phyloP scores from a whole-genome alignment of 306 rosid species.

The Ochetophila trinervis region DNA sequence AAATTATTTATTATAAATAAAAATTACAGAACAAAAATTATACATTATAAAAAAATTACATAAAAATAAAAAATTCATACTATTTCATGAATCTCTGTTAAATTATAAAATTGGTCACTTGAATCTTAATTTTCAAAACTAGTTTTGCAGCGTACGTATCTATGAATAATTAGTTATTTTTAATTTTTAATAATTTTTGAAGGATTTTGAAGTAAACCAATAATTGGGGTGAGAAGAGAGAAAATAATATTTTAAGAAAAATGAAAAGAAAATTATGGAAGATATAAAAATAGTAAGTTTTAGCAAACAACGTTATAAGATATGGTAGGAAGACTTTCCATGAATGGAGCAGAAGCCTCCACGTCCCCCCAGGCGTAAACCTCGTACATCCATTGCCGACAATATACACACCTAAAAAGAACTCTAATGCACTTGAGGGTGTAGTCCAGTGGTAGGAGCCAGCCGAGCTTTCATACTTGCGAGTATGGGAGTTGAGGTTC shows the following conservation, averaged over 20 bases:
- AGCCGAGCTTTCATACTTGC: too few species aligned
- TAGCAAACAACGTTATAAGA: conserved; percentile 27
- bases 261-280: conserved; percentile 19
- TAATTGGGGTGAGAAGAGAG: conserved; percentile 30
- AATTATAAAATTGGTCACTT: too few species aligned
- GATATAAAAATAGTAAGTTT: conserved; percentile 28
- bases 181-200: background rate
- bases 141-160: background rate
- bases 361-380: conserved; percentile 70
- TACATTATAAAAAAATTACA: too few species aligned
- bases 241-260: conserved; percentile 13
- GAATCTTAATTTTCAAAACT: too few species aligned
- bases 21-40: too few species aligned
- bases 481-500: too few species aligned
- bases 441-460: too few species aligned
- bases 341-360: conserved; percentile 65
- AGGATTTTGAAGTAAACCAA: conserved; percentile 22
- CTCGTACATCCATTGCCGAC: conserved; percentile 74
- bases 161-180: background rate
- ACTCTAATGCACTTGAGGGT: too few species aligned
- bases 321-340: conserved; percentile 27
- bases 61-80: too few species aligned
- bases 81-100: too few species aligned
- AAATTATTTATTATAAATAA: too few species aligned
- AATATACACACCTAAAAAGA: too few species aligned